Conservation (phyloP, 148 eudicot species). For the Arbutus unedo region DNA sequence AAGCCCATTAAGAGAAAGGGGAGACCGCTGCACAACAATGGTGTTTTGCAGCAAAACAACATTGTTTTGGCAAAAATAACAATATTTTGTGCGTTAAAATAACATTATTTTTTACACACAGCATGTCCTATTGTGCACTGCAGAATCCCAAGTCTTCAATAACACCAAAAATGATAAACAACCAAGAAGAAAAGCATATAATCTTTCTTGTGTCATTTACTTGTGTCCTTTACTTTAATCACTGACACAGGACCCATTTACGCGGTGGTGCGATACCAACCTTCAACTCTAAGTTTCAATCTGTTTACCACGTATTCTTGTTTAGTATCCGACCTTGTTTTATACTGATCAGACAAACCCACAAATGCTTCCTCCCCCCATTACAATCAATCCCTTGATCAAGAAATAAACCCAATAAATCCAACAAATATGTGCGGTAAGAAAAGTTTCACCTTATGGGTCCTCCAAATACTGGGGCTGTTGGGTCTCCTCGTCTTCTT, state of each 20-base stretch:
- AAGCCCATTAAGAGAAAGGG: not conserved
- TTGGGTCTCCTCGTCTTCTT: conserved; percentile 13
- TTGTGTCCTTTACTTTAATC: not conserved
- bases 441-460: conserved; percentile 12
- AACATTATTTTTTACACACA: no score
- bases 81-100: no score
- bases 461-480: conserved; percentile 14
- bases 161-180: not conserved
- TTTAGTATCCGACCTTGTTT: not conserved
- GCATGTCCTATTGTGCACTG: no score
- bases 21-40: no score
- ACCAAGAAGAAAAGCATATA: conserved; percentile 11
- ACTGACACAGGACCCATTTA: not conserved
- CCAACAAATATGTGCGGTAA: not conserved
- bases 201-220: not conserved
- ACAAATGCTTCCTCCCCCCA: not conserved
- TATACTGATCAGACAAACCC: no score
- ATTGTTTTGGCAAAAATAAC: no score
- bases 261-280: not conserved
- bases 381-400: not conserved
- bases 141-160: not conserved
- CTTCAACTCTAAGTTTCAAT: not conserved
- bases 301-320: not conserved
- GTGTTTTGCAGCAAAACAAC: no score
- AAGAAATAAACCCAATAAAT: not conserved